Base-by-base conservation (phyloP, 139 green algal genomes). In the Haematococcus lacustris region DNA sequence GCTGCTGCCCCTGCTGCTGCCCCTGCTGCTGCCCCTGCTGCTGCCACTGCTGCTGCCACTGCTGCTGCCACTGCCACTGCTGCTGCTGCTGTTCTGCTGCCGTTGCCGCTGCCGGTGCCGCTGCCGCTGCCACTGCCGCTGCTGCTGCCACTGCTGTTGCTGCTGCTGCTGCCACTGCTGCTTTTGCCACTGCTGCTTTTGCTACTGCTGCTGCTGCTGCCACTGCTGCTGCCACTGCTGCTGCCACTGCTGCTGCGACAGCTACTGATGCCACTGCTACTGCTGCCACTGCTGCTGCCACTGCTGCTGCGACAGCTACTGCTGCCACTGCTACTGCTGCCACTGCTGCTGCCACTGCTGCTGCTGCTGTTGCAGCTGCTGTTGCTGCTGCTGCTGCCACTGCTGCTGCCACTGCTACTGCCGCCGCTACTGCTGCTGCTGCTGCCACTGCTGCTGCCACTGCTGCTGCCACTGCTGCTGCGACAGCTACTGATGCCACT, bases 201-300 rank as follows among this genome's bases (percentile, higher is more conserved):
- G 23, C 21, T 25, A 17, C 59, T 37, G 59, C 30, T 47, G 64
- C 30, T 70, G 64, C 26, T 70, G 30, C 30, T 47, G 34, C 30
- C 30, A 17, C 35, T 35, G 64, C 64, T 70, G 32, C 64, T 9
- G 17, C 57, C 17, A 13, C 47, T 21, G 47, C 47, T 57, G 47
- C 47, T n/a, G 26, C 6, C 53, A 63, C 53, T n/a, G n/a, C n/a
- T n/a, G n/a, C n/a, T n/a, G n/a, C n/a, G n/a, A n/a, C n/a, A n/a
- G n/a, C n/a, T n/a, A 82, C 60, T 0, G 72, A 73, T 0, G 78
- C 51, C 51, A 82, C 68, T 34, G 78, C 68, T n/a, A 76, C 61
- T 5, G 77, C 50, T 34, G 77, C 60, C 3, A 61, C 40, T 4
- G 51, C 60, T 47, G 72, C 32, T 17, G 65, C 47, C 1, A 7